Evolutionary conservation across 345 rosid genomes (phyloP), one percentile per base, ranked within the genome.

Genomic region (Populus deltoides): DNA sequence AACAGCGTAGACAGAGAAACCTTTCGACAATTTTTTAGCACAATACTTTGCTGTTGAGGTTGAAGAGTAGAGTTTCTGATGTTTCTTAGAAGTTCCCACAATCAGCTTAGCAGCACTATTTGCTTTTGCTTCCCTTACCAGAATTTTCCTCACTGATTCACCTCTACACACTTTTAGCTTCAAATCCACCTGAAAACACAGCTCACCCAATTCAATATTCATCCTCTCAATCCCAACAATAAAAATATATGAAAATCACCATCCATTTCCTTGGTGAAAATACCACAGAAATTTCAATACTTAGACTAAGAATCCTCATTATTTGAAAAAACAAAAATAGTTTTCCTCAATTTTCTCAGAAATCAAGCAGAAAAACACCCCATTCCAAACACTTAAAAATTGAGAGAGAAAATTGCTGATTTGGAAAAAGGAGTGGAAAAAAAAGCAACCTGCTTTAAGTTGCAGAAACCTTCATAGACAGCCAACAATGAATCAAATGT

Each of bases 391-490:
- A 59, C 15, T 22, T n/a, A 3, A 24, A 59, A 24, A 59, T 9
- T n/a, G 63, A 59, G 29, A 59, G 63, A 57, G 27, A 57, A 9
- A 59, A n/a, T n/a, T 59, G 6, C 29, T 59, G n/a, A 8, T 15
- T 16, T 35, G 24, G 39, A 36, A 18, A 11, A 27, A 71, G 51
- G 13, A 47, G 36, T 10, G 27, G 2, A 75, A 1, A 63, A n/a
- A 75, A 1, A 41, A n/a, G 15, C 57, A 55, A 85, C 99, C 97
- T 92, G 98, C 71, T 95, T 95, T 82, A 95, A 82, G 84, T 92
- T 91, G 93, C 99, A 95, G 93, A 95, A 93, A 70, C 99, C 97
- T 87, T 95, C 97, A 66, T 92, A 92, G 5, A 90, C 98, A 11
- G 91, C 89, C 59, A 95, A 87, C 80, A 90, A 81, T 38, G 90